Conservation (phyloP, 805 yeast species). For the Zygosaccharomyces gambellarensis region DNA sequence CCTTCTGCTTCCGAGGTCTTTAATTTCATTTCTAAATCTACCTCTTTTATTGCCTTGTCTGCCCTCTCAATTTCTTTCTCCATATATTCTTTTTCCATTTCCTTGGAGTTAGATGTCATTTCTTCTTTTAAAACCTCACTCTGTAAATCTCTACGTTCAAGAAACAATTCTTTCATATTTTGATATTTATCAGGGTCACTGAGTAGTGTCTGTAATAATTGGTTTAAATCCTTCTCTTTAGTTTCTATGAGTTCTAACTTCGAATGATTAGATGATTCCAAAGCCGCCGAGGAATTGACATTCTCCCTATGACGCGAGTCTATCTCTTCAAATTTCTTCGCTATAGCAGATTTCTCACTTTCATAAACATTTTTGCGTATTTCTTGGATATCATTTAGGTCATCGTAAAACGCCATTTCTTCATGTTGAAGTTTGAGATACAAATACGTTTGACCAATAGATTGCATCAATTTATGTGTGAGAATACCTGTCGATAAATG, state of each 20-base stretch:
- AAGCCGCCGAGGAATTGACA: slow-evolving; percentile 31
- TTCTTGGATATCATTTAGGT: slow-evolving; percentile 38
- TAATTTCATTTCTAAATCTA: slow-evolving; percentile 33
- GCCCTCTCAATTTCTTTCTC: slow-evolving; percentile 54
- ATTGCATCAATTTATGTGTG: slow-evolving; percentile 60
- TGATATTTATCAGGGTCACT: slow-evolving; percentile 10
- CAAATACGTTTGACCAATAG: slow-evolving; percentile 45
- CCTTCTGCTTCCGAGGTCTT: slow-evolving; percentile 12
- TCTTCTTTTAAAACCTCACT: slow-evolving; percentile 42
- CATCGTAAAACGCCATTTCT: slow-evolving; percentile 46
- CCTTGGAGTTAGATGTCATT: slow-evolving; percentile 42
- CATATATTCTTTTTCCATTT: slow-evolving; percentile 63
- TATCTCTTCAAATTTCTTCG: slow-evolving; percentile 42
- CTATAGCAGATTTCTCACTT: slow-evolving; percentile 43
- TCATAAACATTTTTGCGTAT: slow-evolving; percentile 42
- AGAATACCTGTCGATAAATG: slow-evolving; percentile 39
- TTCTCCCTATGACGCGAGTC: slow-evolving; percentile 16
- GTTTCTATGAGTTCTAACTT: slow-evolving; percentile 24
- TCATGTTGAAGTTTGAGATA: slow-evolving; percentile 41
- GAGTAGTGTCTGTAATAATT: slow-evolving; percentile 20
- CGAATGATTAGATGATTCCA: slow-evolving; percentile 30
- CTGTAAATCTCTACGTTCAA: slow-evolving; percentile 41
- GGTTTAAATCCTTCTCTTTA: slow-evolving; percentile 30
- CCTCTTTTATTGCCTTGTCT: slow-evolving; percentile 43
- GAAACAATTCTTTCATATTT: slow-evolving; percentile 18